Conservation (phyloP, 1,284 basidiomycete species). For the Boletus semigastroideus region DNA sequence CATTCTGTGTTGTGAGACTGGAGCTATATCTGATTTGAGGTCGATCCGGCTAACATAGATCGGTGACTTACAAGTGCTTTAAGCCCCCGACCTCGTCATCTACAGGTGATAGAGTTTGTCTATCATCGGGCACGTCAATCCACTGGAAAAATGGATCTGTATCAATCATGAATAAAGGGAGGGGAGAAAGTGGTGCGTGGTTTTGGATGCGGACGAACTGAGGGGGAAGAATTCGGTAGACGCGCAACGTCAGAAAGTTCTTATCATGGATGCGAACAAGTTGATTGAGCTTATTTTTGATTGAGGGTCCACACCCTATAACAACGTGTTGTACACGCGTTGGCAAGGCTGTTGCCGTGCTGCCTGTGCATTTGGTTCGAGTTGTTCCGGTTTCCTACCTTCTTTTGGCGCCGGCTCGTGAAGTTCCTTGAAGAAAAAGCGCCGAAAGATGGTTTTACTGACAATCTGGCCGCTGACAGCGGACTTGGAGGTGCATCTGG, state of each 20-base stretch:
- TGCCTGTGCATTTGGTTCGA: conserved; percentile 19
- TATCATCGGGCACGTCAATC: conserved; percentile 23
- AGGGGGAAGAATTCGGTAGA: conserved; percentile 4
- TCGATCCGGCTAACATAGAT: not conserved
- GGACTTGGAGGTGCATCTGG: conserved; percentile 7
- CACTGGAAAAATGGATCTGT: conserved; percentile 21
- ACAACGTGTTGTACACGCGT: conserved; percentile 39
- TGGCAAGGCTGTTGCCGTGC: conserved; percentile 34
- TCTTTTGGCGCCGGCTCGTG: conserved; percentile 27
- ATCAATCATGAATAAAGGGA: conserved; percentile 15
- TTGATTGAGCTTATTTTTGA: conserved; percentile 32
- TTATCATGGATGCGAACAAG: conserved; percentile 27
- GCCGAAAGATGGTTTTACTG: conserved; percentile 6
- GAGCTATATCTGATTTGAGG: conserved; percentile 16
- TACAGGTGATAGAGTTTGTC: conserved; percentile 20
- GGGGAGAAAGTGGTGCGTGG: not conserved
- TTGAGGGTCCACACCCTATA: conserved; percentile 40
- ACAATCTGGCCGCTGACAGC: conserved; percentile 16
- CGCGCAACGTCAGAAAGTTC: conserved; percentile 23
- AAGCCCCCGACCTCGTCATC: conserved; percentile 25
- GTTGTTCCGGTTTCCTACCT: conserved; percentile 20
- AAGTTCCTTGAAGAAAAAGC: conserved; percentile 18
- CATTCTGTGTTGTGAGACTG: conserved; percentile 1
- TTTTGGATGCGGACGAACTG: not conserved
- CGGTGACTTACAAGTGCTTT: conserved; percentile 22